A percentile compares a stretch with the other conserved stretches of the same genome.
phyloP scores from a whole-genome alignment of 768 basidiomycete species.

The Mycena pura region DNA sequence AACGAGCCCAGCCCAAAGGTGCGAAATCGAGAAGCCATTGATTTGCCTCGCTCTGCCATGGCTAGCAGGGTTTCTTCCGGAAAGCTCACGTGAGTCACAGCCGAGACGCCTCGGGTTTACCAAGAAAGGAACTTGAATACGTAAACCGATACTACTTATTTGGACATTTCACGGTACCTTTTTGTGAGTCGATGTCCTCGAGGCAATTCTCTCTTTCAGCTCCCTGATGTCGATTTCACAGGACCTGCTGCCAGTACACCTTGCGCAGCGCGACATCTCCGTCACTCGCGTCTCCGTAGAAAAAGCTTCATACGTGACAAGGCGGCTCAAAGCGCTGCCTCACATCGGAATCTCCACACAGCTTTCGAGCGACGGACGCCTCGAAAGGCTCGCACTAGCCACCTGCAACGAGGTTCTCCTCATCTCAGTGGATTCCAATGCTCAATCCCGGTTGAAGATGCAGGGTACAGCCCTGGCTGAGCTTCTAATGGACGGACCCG shows the following conservation, averaged over 20 bases:
- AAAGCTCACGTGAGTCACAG: no score
- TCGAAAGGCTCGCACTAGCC: slow-evolving; percentile 6
- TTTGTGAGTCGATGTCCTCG: no score
- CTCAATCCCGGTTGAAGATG: background rate
- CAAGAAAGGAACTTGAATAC: no score
- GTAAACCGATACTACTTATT: no score
- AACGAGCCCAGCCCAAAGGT: no score
- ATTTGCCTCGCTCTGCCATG: no score
- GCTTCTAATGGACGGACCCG: background rate
- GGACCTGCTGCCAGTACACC: background rate
- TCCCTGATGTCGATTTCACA: slow-evolving; percentile 6
- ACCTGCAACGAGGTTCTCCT: background rate
- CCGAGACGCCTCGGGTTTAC: no score
- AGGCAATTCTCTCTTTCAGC: background rate
- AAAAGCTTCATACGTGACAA: background rate
- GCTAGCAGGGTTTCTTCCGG: no score
- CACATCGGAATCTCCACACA: slow-evolving; percentile 10
- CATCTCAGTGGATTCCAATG: background rate
- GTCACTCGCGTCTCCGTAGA: slow-evolving; percentile 4
- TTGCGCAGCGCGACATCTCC: slow-evolving; percentile 6
- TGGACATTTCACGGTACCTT: no score
- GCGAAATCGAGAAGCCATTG: no score
- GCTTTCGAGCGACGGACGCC: background rate
- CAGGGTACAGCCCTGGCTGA: background rate
- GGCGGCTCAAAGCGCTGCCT: background rate